phyloP scores from a whole-genome alignment of 1,284 basidiomycete genomes.

The Flammula alnicola region DNA sequence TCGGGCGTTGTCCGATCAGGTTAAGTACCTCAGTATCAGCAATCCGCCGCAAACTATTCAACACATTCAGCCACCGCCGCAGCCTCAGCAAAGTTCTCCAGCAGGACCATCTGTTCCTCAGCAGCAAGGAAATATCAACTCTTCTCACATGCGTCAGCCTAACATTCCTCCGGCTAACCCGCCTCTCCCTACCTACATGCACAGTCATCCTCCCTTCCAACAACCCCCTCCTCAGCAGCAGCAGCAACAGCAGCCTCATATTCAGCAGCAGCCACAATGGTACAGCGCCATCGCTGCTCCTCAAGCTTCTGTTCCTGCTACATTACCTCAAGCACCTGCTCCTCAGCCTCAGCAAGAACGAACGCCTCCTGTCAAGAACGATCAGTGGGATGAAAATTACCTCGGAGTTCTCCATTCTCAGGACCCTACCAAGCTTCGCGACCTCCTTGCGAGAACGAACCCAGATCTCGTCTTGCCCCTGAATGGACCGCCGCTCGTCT shows the following conservation, averaged over 20 bases:
- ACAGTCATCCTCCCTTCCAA: constrained; percentile 35
- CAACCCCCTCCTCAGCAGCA: constrained; percentile 39
- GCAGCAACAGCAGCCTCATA: constrained; percentile 41
- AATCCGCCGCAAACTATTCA: constrained; percentile 36
- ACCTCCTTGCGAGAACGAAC: constrained; percentile 71
- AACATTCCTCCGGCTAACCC: constrained; percentile 47
- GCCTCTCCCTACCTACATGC: constrained; percentile 39
- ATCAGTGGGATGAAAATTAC: constrained; percentile 85
- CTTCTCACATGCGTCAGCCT: constrained; percentile 45
- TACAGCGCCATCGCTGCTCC: constrained; percentile 70
- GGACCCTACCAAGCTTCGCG: constrained; percentile 72
- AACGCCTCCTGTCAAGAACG: constrained; percentile 61
- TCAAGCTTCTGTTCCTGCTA: constrained; percentile 74
- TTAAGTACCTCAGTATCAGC: constrained; percentile 75
- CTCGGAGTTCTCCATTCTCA: constrained; percentile 73
- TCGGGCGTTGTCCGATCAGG: constrained; percentile 72
- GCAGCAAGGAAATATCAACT: constrained; percentile 38
- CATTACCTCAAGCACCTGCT: constrained; percentile 66
- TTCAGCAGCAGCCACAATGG: constrained; percentile 59
- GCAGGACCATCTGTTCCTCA: constrained; percentile 34
- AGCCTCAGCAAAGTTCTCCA: constrained; percentile 51
- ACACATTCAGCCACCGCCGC: constrained; percentile 49
- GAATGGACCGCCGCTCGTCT: constrained; percentile 67
- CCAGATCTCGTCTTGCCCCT: constrained; percentile 80
- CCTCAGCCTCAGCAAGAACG: constrained; percentile 44